A percentile compares a stretch with the other conserved stretches of the same genome.
phyloP scores from a whole-genome alignment of 345 rosid genomes.

The Melaleuca alternifolia region DNA sequence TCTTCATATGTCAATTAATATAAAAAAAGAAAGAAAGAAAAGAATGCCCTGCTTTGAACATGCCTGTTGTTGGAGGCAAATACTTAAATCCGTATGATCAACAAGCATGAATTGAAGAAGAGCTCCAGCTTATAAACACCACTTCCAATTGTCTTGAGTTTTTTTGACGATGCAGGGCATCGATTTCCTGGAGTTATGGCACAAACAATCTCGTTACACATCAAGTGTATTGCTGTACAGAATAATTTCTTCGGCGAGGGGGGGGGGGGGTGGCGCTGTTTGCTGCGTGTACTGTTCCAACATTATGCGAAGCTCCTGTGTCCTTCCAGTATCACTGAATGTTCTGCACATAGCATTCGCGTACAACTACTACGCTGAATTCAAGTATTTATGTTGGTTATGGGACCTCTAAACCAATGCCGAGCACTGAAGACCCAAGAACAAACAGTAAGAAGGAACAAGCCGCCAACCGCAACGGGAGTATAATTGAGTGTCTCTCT shows the following conservation, averaged over 20 bases:
- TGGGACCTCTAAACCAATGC: constrained; percentile 83
- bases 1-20: background rate
- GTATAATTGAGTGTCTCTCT: constrained; percentile 83
- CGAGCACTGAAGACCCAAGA: constrained; percentile 69
- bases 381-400: constrained; percentile 44
- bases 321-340: background rate
- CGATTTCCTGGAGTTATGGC: background rate
- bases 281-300: background rate
- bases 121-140: background rate
- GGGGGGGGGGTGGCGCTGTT: background rate
- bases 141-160: background rate
- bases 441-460: constrained; percentile 37
- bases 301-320: background rate
- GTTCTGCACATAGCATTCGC: background rate
- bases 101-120: background rate
- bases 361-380: background rate
- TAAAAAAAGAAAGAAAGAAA: background rate
- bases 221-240: background rate
- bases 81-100: background rate
- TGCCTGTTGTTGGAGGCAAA: background rate
- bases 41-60: background rate
- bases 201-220: background rate
- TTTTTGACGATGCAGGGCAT: background rate
- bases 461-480: constrained; percentile 77
- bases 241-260: background rate